Conservation (phyloP, 352 stramenopile genomes). For the Phytopythium boreale region DNA sequence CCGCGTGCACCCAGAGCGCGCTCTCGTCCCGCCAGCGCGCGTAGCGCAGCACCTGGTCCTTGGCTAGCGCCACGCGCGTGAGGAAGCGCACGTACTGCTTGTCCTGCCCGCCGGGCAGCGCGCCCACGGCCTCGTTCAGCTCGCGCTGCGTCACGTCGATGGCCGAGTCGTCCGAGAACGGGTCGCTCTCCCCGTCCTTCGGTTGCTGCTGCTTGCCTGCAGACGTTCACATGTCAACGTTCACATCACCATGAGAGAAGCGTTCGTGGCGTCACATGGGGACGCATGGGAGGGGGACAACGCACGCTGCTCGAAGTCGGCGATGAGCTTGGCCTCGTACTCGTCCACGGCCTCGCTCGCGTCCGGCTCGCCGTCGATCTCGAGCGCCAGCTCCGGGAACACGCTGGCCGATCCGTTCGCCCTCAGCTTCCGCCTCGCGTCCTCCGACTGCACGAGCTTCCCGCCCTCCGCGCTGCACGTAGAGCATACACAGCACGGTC, state of each 20-base stretch:
- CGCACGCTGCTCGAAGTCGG: constrained; percentile 65
- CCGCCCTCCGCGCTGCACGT: constrained; percentile 30
- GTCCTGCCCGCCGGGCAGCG: constrained; percentile 50
- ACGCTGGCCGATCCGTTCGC: constrained; percentile 64
- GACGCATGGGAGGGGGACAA: neutral
- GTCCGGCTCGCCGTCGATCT: constrained; percentile 78
- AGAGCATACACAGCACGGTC: neutral
- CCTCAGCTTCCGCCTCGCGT: constrained; percentile 25
- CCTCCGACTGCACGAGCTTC: constrained; percentile 37
- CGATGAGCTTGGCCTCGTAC: constrained; percentile 72
- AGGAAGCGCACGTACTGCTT: constrained; percentile 81
- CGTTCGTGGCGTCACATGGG: neutral
- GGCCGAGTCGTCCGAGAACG: constrained; percentile 67
- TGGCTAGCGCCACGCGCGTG: constrained; percentile 74
- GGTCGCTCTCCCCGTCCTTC: constrained; percentile 28
- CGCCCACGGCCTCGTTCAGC: constrained; percentile 64
- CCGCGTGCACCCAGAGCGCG: constrained; percentile 88
- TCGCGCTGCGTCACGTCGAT: constrained; percentile 77
- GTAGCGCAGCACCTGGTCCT: constrained; percentile 88
- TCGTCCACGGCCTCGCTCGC: constrained; percentile 56
- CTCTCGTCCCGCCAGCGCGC: constrained; percentile 82
- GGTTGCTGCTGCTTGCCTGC: constrained; percentile 15
- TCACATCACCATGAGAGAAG: neutral
- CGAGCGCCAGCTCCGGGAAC: constrained; percentile 73
- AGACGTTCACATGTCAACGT: neutral